phyloP scores from a whole-genome alignment of 2,329 filamentous ascomycete genomes.

The Ophiocordyceps robertsii region DNA sequence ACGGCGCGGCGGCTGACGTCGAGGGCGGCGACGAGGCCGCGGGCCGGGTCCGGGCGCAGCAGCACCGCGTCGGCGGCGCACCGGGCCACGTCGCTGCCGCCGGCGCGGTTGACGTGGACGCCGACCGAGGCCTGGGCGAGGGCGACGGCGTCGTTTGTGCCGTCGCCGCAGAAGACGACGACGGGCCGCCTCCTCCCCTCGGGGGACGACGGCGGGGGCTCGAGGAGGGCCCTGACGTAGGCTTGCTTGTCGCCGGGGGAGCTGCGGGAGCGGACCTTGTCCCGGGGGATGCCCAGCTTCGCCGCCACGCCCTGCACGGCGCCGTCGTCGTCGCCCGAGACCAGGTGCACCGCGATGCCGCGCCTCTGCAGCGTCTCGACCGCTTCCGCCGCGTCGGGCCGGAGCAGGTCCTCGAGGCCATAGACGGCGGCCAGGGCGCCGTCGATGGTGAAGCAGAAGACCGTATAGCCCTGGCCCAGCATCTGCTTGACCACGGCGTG shows the following conservation, averaged over 20 bases:
- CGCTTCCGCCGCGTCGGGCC: constrained; percentile 24
- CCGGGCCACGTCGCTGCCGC: constrained; percentile 44
- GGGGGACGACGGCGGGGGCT: neutral
- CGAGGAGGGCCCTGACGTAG: constrained; percentile 27
- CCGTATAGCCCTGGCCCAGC: constrained; percentile 23
- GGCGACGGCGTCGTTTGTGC: constrained; percentile 66
- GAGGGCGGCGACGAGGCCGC: constrained; percentile 45
- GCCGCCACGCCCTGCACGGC: constrained; percentile 28
- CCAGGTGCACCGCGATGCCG: constrained; percentile 29
- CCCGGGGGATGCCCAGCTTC: constrained; percentile 23
- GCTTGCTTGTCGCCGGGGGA: constrained; percentile 30
- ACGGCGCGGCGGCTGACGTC: constrained; percentile 33
- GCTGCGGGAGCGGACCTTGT: constrained; percentile 26
- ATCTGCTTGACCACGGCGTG: constrained; percentile 19
- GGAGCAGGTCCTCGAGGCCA: constrained; percentile 31
- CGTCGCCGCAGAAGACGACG: constrained; percentile 63
- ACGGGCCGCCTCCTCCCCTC: constrained; percentile 11
- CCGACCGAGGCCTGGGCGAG: constrained; percentile 59
- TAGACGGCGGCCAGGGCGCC: constrained; percentile 23
- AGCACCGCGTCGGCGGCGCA: constrained; percentile 58
- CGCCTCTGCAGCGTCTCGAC: constrained; percentile 21
- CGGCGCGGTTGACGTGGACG: constrained; percentile 44
- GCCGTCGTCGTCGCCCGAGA: constrained; percentile 40
- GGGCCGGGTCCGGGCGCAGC: constrained; percentile 38
- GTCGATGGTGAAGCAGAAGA: constrained; percentile 32